Base-by-base conservation (phyloP, 1,284 basidiomycete species). In the Malassezia arunalokei region DNA sequence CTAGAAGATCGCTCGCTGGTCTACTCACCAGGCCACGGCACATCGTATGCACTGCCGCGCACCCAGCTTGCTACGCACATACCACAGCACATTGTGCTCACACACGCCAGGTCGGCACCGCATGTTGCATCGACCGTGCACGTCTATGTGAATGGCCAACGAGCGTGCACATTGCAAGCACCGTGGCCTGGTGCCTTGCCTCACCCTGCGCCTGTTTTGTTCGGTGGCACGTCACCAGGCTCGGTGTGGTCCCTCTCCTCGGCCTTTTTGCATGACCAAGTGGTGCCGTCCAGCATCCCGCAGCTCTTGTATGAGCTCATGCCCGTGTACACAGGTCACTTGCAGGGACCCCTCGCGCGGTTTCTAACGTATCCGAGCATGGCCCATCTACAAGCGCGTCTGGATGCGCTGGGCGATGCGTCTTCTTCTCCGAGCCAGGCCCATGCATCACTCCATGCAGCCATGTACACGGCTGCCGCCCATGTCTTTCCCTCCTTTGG, bases 291-390 rank as follows among this genome's bases (percentile, higher is more conserved):
- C 15, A 65, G 64, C n/a, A 35, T 71, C 17, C 59, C 63, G 5
- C 51, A 62, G 27, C 56, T 71, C 3, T 54, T 71, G 1, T 44
- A 54, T 40, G 58, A 63, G 54, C 55, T 71, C 8, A 24, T 45
- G 5, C 51, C 58, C n/a, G 48, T 56, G 27, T 71, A 69, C 48
- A 45, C 49, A 4, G 63, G 65, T 32, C 67, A 66, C 24, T 47
- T 60, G 17, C 68, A 71, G 37, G 65, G 63, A 46, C 56, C 61
- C 15, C 59, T 71, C 12, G 63, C 64, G 12, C 58, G 63, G 6
- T 71, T 69, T 48, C 48, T 71, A 8, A 61, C 67, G 1, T 68
- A 68, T 39, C 45, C 51, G 0, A 64, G 57, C 6, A 64, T 60
- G 39, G 61, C 67, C 8, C 55, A 50, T 39, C 54, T 71, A 49